Base-by-base conservation (phyloP, 2,329 filamentous ascomycete genomes). In the Chaetomium sp. region DNA sequence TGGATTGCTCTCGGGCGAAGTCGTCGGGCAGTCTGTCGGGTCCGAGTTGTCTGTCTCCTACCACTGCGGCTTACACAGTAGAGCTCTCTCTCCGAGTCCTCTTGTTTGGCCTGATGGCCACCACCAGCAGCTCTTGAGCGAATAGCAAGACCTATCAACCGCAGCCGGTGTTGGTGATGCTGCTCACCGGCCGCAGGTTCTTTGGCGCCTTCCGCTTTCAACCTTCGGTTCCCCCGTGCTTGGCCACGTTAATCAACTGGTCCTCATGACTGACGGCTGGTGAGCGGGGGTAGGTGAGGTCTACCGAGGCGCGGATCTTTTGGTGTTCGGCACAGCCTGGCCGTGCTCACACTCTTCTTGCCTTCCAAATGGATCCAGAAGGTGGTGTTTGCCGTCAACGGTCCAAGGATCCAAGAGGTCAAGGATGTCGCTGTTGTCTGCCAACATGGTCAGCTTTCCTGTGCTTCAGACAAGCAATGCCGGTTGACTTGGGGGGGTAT, bases 1-100 rank as follows among this genome's bases (percentile, higher is more conserved):
- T 58, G 57, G 56, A 51, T 60, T 54, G 23, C 51, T 54, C 47
- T 33, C 29, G 23, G 50, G 19, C 16, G 38, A 55, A 35, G 55
- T 21, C 19, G 23, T 57, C 55, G 45, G 38, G 55, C 21, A 13
- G 13, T 49, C 23, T 42, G 38, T 62, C 42, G 38, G 45, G 35
- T 23, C 53, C 53, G 53, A 57, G 5, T 42, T 16, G 38, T 5
- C 16, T 42, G 38, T 7, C 13, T n/a, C 16, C 13, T 16, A n/a
- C 5, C 4, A 42, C 16, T 42, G 38, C 38, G 38, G 38, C 16
- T 42, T 42, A 57, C 12, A 12, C 21, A 35, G 23, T 25, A 23
- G 29, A 19, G 3, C 27, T 33, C 6, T 16, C 27, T n/a, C 21
- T 19, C 51, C n/a, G n/a, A n/a, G n/a, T 9, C 10, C 25, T 12